phyloP scores from a whole-genome alignment of 1,284 basidiomycete genomes.

The Marasmius tenuissimus region DNA sequence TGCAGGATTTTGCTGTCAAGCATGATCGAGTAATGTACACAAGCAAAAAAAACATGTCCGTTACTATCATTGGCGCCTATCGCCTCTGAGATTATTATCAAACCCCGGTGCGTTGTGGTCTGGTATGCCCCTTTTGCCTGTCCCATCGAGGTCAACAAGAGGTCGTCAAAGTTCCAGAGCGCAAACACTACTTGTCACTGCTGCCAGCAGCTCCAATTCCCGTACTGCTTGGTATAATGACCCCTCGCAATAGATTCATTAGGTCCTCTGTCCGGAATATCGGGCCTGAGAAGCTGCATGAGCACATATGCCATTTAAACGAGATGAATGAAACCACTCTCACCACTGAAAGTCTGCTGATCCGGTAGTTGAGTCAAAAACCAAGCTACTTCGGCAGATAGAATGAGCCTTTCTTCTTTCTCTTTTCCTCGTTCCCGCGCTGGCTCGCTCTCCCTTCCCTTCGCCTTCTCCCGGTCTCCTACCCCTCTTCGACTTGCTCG shows the following conservation, averaged over 20 bases:
- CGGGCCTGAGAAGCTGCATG: slow-evolving; percentile 54
- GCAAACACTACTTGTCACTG: slow-evolving; percentile 37
- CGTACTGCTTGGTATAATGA: slow-evolving; percentile 64
- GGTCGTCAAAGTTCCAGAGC: slow-evolving; percentile 54
- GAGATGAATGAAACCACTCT: slow-evolving; percentile 26
- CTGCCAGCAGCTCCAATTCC: background rate
- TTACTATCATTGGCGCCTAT: slow-evolving; percentile 20
- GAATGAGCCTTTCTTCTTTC: slow-evolving; percentile 49
- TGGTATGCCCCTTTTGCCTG: slow-evolving; percentile 60
- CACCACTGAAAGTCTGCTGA: slow-evolving; percentile 78
- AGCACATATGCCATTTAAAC: slow-evolving; percentile 10
- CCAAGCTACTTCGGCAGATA: slow-evolving; percentile 77
- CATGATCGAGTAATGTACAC: too few relatives aligned
- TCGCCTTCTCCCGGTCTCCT: slow-evolving; percentile 30
- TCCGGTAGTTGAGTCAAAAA: slow-evolving; percentile 81
- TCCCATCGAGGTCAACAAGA: background rate
- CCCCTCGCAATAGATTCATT: slow-evolving; percentile 76
- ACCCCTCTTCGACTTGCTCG: slow-evolving; percentile 26
- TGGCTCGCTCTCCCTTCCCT: slow-evolving; percentile 28
- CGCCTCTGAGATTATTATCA: slow-evolving; percentile 29
- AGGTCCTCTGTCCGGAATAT: slow-evolving; percentile 86
- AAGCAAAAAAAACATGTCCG: background rate
- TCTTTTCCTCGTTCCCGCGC: slow-evolving; percentile 24
- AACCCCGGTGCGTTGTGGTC: slow-evolving; percentile 74
- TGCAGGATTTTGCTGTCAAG: too few relatives aligned